Conservation (phyloP, 345 rosid genomes). For the Noccaea bulbosa region DNA sequence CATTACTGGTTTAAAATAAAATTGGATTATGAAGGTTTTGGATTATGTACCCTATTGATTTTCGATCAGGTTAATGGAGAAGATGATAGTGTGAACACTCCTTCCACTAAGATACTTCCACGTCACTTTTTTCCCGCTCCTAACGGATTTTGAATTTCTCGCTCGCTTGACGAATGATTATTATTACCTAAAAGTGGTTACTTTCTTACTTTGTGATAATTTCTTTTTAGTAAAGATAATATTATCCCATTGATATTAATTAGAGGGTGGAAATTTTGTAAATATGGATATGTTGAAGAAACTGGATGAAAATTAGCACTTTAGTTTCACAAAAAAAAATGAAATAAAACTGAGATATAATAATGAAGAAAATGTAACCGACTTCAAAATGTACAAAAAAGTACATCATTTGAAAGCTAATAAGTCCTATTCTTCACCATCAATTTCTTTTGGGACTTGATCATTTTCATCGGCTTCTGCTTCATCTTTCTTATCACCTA, state of each 20-base stretch:
- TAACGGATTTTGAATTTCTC: slow-evolving; percentile 23
- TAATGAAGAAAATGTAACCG: slow-evolving; percentile 25
- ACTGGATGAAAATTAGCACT: neutral
- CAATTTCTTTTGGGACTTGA: slow-evolving; percentile 43
- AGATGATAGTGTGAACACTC: neutral
- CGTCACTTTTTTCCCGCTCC: slow-evolving; percentile 40
- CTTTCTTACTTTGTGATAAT: too few species aligned
- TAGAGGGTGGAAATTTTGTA: too few species aligned
- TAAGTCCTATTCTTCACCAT: slow-evolving; percentile 34
- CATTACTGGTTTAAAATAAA: slow-evolving; percentile 45
- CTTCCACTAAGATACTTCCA: slow-evolving; percentile 29
- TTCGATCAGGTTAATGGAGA: neutral
- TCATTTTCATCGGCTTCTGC: slow-evolving; percentile 34
- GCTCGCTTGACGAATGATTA: neutral
- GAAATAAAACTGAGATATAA: neutral
- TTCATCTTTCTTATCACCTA: slow-evolving; percentile 39
- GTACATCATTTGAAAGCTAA: slow-evolving; percentile 28
- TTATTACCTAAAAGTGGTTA: neutral
- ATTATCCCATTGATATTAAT: too few species aligned
- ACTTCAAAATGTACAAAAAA: slow-evolving; percentile 33
- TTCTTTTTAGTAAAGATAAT: too few species aligned
- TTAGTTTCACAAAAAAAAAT: neutral
- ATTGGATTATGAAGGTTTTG: slow-evolving; percentile 6
- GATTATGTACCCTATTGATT: slow-evolving; percentile 3
- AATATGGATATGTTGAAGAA: too few species aligned